phyloP scores from a whole-genome alignment of 2,329 filamentous ascomycete species.

The Nakataea oryzae region DNA sequence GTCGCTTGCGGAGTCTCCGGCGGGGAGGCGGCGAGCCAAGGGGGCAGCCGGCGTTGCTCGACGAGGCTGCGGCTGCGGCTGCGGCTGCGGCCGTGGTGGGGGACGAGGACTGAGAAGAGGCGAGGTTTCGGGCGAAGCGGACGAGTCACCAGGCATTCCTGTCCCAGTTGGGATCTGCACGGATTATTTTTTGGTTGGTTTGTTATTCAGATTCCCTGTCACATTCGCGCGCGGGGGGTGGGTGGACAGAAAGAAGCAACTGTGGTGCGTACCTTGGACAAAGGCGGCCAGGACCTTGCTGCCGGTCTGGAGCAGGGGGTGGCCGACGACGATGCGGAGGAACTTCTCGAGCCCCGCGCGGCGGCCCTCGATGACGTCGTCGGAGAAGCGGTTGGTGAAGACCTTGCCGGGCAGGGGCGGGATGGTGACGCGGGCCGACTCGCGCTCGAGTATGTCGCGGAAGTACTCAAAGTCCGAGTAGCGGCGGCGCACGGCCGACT shows the following conservation, averaged over 20 bases:
- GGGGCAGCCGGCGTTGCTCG: neutral
- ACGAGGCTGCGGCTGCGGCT: neutral
- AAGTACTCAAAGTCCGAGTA: conserved; percentile 99
- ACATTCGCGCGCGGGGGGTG: neutral
- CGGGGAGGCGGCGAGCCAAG: conserved; percentile 16
- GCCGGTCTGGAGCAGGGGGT: conserved; percentile 91
- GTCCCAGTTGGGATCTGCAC: conserved; percentile 75
- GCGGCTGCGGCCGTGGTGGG: conserved; percentile 1
- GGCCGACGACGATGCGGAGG: conserved; percentile 92
- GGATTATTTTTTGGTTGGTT: neutral
- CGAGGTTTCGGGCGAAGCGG: conserved; percentile 19
- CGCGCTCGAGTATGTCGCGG: conserved; percentile 92
- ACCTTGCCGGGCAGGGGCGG: conserved; percentile 94
- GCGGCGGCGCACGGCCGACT: conserved; percentile 77
- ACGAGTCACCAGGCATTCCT: conserved; percentile 69
- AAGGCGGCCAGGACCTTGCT: conserved; percentile 95
- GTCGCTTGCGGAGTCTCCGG: conserved; percentile 33
- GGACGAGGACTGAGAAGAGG: neutral
- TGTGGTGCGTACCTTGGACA: conserved; percentile 65
- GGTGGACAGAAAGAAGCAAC: neutral
- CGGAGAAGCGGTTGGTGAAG: conserved; percentile 94
- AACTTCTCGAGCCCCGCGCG: conserved; percentile 90
- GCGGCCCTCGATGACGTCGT: conserved; percentile 94
- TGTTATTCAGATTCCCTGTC: neutral
- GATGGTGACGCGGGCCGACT: conserved; percentile 88